phyloP scores from a whole-genome alignment of 176 grass and related monocot genomes.

The Eremochloa ophiuroides region DNA sequence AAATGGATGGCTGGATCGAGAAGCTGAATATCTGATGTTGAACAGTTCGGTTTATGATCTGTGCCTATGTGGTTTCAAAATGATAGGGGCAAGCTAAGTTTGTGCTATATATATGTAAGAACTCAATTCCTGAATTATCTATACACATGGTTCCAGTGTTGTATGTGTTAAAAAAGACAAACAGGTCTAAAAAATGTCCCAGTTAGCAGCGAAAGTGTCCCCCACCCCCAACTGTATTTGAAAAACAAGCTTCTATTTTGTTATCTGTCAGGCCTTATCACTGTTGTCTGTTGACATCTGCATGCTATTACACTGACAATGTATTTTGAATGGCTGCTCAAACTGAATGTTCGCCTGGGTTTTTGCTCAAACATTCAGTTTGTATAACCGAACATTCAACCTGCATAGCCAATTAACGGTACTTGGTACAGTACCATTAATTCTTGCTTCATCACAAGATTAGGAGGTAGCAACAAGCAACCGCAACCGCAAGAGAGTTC shows the following conservation, averaged over 20 bases:
- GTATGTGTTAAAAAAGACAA: background rate
- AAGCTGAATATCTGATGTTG: background rate
- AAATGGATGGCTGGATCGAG: background rate
- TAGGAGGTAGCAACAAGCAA: background rate
- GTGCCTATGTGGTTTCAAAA: background rate
- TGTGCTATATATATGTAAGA: background rate
- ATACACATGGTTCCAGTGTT: background rate
- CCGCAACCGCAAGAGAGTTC: background rate
- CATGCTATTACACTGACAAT: background rate
- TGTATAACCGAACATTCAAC: background rate
- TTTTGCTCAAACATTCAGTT: background rate
- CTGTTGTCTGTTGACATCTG: background rate
- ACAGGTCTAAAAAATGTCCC: no score
- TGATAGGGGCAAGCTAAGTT: background rate
- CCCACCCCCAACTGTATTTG: no score
- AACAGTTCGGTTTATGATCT: background rate
- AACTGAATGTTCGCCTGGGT: background rate
- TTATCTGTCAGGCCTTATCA: no score
- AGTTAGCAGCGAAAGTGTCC: background rate
- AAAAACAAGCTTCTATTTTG: no score
- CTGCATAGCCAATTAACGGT: background rate
- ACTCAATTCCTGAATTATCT: background rate
- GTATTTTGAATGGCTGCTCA: background rate
- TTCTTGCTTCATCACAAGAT: background rate
- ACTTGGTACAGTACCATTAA: background rate